Conservation (phyloP, 495 filamentous ascomycete genomes). For the Tetracladium setigerum region DNA sequence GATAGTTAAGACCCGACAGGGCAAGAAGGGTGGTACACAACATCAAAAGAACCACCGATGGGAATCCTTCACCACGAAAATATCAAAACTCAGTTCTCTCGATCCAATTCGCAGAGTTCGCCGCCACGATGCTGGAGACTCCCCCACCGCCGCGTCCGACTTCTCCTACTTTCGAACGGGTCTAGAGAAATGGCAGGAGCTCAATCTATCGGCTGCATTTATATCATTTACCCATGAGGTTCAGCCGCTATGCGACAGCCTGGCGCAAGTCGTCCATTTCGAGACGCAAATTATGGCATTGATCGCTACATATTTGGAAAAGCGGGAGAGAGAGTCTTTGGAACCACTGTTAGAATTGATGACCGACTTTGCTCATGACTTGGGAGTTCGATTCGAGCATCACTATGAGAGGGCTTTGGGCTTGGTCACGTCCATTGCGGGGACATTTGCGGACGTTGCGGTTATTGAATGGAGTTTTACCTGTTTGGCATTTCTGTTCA, state of each 20-base stretch:
- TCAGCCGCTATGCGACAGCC: slow-evolving; percentile 71
- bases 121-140: slow-evolving; percentile 66
- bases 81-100: slow-evolving; percentile 79
- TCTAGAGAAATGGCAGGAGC: slow-evolving; percentile 80
- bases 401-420: slow-evolving; percentile 67
- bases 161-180: slow-evolving; percentile 72
- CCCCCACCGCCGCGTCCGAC: slow-evolving; percentile 44
- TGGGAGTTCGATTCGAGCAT: slow-evolving; percentile 81
- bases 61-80: slow-evolving; percentile 87
- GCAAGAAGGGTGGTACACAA: slow-evolving; percentile 57
- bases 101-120: slow-evolving; percentile 85
- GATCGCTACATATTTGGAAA: slow-evolving; percentile 70
- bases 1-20: slow-evolving; percentile 56
- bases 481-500: slow-evolving; percentile 92
- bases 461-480: slow-evolving; percentile 96
- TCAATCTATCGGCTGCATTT: slow-evolving; percentile 80
- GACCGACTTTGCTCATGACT: slow-evolving; percentile 84
- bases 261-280: slow-evolving; percentile 85
- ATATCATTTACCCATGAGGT: slow-evolving; percentile 64
- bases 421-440: slow-evolving; percentile 50
- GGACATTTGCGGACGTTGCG: slow-evolving; percentile 50
- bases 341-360: slow-evolving; percentile 82
- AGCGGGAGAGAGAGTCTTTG: slow-evolving; percentile 62
- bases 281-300: slow-evolving; percentile 74
- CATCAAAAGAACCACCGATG: slow-evolving; percentile 79